Evolutionary conservation across 2,329 filamentous ascomycete genomes (phyloP).

Genomic region (Trichoderma polysporum): DNA sequence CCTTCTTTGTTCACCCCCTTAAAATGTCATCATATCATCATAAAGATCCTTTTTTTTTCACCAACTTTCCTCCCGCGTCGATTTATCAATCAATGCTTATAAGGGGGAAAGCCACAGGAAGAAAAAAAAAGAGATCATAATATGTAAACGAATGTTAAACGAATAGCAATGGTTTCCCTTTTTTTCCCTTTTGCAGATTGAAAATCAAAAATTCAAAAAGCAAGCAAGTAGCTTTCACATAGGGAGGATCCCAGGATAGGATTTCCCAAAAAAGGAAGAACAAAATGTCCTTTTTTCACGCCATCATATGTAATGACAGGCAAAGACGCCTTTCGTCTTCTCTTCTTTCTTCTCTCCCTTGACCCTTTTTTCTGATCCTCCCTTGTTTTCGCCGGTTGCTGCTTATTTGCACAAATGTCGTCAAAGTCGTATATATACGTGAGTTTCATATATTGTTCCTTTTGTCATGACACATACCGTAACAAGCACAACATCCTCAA

Average conservation of each 20-base stretch:
- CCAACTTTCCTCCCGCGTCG: not conserved
- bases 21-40: slow-evolving; percentile 9
- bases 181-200: not conserved
- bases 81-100: not conserved
- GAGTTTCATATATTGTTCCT: slow-evolving; percentile 20
- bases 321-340: not conserved
- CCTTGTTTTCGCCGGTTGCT: not conserved
- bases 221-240: not conserved
- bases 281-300: not conserved
- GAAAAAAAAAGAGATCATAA: not conserved
- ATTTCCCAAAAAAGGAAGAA: not conserved
- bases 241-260: not conserved
- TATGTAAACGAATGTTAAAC: slow-evolving; percentile 2
- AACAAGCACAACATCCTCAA: slow-evolving; percentile 4
- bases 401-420: slow-evolving; percentile 15
- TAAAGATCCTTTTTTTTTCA: not conserved
- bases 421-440: slow-evolving; percentile 21
- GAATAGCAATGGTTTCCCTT: not conserved
- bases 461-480: slow-evolving; percentile 19
- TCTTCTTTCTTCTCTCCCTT: not conserved
- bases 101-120: not conserved
- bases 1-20: not conserved
- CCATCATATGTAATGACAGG: not conserved
- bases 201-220: slow-evolving; percentile 12
- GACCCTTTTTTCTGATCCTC: not conserved